Percentiles rank a stretch among this genome's conserved stretches.
Evolutionary conservation across 176 grass and related monocot genomes (phyloP).

Genomic region (Aegilops umbellulata): DNA sequence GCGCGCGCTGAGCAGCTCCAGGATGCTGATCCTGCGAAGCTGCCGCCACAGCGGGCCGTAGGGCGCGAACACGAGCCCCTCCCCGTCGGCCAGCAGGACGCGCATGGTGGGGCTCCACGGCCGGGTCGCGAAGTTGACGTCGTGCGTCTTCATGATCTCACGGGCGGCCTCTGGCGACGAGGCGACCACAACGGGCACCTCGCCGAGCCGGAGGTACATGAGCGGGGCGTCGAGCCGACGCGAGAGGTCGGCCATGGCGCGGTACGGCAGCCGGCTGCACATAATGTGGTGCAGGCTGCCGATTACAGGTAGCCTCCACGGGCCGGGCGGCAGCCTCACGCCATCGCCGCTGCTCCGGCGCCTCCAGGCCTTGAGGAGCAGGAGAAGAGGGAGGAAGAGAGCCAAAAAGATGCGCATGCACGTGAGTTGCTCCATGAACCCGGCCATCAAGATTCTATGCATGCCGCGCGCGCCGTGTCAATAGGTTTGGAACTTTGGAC

Average conservation of each 20-base stretch:
- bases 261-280: not conserved
- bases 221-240: not conserved
- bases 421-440: not conserved
- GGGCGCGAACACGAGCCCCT: slow-evolving; percentile 3
- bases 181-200: not conserved
- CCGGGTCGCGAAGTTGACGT: not conserved
- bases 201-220: not conserved
- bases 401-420: not conserved
- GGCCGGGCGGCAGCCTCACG: not conserved
- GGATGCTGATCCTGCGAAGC: slow-evolving; percentile 32
- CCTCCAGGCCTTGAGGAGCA: not conserved
- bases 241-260: not conserved
- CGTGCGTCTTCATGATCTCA: not conserved
- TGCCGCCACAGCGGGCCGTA: slow-evolving; percentile 40
- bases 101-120: not conserved
- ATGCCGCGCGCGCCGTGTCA: not conserved
- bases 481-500: not conserved
- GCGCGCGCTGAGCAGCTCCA: slow-evolving; percentile 33
- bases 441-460: not conserved
- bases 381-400: not conserved
- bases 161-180: not conserved
- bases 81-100: not conserved
- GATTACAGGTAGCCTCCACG: not conserved
- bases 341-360: not conserved
- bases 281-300: not conserved